Base-by-base conservation (phyloP, 306 rosid genomes). In the Trichosanthes truncata region DNA sequence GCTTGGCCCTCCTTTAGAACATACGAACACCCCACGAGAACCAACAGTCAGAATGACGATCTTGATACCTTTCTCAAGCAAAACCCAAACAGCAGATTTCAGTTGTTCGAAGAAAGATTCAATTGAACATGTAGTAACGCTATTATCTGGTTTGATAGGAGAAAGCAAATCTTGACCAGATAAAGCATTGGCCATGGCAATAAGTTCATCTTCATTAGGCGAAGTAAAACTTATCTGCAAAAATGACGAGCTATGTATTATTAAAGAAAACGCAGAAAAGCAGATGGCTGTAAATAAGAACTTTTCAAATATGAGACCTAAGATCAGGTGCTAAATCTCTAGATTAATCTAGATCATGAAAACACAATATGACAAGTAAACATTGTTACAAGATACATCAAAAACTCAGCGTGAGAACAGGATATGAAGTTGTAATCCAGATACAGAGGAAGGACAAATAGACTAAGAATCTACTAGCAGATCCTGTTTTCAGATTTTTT, bases 161-260 rank as follows among this genome's bases (percentile, higher is more conserved):
- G 20, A 60, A 65, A 86, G 88, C 83, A 55, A n/a, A 68, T 87
- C 72, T 69, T 84, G 81, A 33, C 89, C 83, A 60, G 92, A 87
- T 85, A 94, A 83, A 55, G 90, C 84, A 79, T 90, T 91, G 57
- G 97, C 95, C 98, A 94, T 91, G 1, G 95, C 91, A 43, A 87
- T 84, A 68, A 94, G 97, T 82, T 94, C 95, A 85, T 88, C 91
- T 89, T 89, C 95, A 73, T 92, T 94, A 40, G 98, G 97, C 45
- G 98, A 94, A 66, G 92, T 89, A 86, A 82, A 84, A 76, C 77
- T 79, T 80, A 92, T 89, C 97, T 92, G 82, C 56, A 81, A 46
- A 74, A 61, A 74, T 38, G 13, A 41, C 40, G 17, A 59, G 14
- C 51, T 25, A 25, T 14, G 8, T 45, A 43, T 43, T 43, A 43